Conservation (phyloP, 1,284 basidiomycete species). For the Coriolopsis trogii region DNA sequence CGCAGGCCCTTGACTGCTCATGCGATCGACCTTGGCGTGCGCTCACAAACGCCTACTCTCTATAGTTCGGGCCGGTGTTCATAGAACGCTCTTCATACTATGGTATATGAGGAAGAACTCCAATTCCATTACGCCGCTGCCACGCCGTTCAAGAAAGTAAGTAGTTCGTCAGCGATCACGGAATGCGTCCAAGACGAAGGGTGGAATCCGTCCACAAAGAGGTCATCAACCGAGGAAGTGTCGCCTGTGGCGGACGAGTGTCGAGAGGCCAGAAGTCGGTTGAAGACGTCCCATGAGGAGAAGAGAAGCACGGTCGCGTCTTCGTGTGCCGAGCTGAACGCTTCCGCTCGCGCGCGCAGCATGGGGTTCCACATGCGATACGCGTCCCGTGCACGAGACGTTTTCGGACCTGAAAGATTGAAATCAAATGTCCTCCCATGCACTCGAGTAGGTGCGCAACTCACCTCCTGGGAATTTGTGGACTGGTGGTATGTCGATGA, state of each 20-base stretch:
- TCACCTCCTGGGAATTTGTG: constrained; percentile 26
- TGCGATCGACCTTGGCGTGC: no score
- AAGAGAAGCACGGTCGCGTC: constrained; percentile 51
- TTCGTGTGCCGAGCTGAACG: constrained; percentile 42
- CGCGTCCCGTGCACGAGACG: constrained; percentile 1
- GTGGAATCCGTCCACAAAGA: constrained; percentile 17
- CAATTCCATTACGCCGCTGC: no score
- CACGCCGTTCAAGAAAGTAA: background rate
- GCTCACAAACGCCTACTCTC: no score
- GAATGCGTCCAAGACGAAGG: constrained; percentile 7
- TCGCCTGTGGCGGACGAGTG: constrained; percentile 39
- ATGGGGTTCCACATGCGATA: constrained; percentile 47
- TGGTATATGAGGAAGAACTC: no score
- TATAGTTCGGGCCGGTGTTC: no score
- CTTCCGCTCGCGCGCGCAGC: constrained; percentile 34
- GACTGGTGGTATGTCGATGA: constrained; percentile 62
- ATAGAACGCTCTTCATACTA: no score
- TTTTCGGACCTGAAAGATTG: constrained; percentile 10
- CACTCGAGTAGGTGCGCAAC: no score
- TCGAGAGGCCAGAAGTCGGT: constrained; percentile 45
- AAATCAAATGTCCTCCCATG: no score
- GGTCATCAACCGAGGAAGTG: background rate
- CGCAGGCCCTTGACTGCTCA: no score
- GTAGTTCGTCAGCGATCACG: constrained; percentile 2
- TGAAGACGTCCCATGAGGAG: constrained; percentile 49